Evolutionary conservation across 2,329 filamentous ascomycete genomes (phyloP).

Genomic region (Cercospora sp.): DNA sequence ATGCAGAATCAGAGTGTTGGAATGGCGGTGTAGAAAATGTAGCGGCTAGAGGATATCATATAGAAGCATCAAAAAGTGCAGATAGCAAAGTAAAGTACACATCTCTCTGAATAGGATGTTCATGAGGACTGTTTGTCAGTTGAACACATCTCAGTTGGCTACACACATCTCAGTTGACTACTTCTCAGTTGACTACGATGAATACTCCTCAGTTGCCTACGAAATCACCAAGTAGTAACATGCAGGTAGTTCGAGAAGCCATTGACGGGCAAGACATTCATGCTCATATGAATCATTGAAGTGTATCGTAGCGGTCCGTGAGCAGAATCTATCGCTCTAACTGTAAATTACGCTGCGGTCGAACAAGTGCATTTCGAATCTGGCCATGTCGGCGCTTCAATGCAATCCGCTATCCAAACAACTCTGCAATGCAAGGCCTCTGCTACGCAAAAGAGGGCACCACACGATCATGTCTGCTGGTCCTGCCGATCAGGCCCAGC

Average conservation of each 20-base stretch:
- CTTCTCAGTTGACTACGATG: too few relatives aligned
- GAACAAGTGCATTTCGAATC: neutral
- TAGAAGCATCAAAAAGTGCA: neutral
- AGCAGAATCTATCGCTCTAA: neutral
- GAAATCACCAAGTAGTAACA: neutral
- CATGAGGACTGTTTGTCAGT: neutral
- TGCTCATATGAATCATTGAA: neutral
- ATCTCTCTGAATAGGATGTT: neutral
- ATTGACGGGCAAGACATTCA: neutral
- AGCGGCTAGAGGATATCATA: neutral
- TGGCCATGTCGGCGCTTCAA: neutral
- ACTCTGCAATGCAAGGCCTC: neutral
- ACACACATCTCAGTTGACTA: neutral
- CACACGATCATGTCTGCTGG: neutral
- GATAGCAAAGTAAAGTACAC: neutral
- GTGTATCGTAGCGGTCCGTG: neutral
- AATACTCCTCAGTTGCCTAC: neutral
- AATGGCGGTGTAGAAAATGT: conserved; percentile 22
- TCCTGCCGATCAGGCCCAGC: neutral
- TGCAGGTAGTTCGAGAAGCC: neutral
- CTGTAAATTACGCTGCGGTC: neutral
- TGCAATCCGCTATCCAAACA: neutral
- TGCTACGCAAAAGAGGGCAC: neutral
- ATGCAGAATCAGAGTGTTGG: conserved; percentile 31
- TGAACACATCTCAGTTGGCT: neutral